Percentiles rank a stretch among this genome's conserved stretches.
phyloP scores from a whole-genome alignment of 257 asterid genomes.

The Paraleonurus japonicus region DNA sequence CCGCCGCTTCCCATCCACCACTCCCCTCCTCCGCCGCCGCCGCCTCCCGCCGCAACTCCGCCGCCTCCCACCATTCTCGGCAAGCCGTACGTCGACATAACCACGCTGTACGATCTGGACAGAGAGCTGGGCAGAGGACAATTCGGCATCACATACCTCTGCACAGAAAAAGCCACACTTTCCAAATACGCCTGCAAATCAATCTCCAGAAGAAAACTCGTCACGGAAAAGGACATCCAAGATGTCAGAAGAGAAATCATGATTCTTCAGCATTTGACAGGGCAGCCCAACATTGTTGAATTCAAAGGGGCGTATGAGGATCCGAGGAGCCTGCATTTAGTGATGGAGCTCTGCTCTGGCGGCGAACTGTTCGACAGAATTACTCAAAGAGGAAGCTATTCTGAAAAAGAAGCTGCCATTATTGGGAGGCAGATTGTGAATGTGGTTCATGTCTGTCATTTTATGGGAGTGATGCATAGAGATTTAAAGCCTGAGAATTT shows the following conservation, averaged over 20 bases:
- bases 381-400: conserved; percentile 52
- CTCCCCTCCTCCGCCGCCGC: conserved; percentile 21
- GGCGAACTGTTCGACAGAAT: conserved; percentile 74
- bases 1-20: conserved; percentile 27
- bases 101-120: conserved; percentile 37
- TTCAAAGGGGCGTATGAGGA: conserved; percentile 70
- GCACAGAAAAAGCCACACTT: conserved; percentile 48
- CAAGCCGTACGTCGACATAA: conserved; percentile 45
- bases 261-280: conserved; percentile 55
- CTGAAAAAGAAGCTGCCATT: conserved; percentile 58
- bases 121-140: conserved; percentile 70
- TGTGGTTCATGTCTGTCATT: conserved; percentile 68
- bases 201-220: conserved; percentile 41
- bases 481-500: conserved; percentile 74
- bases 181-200: conserved; percentile 57
- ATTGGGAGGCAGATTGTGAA: conserved; percentile 66
- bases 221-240: conserved; percentile 35
- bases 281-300: conserved; percentile 69
- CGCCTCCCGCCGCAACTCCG: conserved; percentile 11
- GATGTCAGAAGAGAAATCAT: conserved; percentile 51
- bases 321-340: conserved; percentile 37
- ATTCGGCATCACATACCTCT: conserved; percentile 58
- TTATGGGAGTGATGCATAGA: conserved; percentile 76
- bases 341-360: conserved; percentile 66
- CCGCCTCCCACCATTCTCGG: conserved; percentile 31